A percentile compares a stretch with the other conserved stretches of the same genome.
These are phyloP conservation scores for Diaporthe sp. DNA, from an alignment of 2,329 filamentous ascomycete species.

Conservation along the genomic window DNA sequence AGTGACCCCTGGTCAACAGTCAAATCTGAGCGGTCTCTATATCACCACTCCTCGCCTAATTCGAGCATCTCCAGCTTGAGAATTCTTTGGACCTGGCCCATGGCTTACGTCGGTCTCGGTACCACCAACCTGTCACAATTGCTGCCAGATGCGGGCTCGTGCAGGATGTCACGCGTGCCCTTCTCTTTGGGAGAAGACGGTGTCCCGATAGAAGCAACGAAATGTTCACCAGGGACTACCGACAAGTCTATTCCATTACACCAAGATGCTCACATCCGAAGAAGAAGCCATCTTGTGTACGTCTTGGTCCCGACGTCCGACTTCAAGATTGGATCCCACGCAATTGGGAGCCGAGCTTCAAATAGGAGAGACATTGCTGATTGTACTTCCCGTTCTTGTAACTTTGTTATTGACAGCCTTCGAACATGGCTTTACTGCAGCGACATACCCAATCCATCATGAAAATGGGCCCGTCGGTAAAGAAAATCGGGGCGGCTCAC, in stretches of 20 bases:
- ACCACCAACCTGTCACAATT: conserved; percentile 11
- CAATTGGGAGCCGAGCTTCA: background rate
- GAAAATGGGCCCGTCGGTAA: no score
- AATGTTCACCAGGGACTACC: background rate
- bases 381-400: background rate
- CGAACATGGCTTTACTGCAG: background rate
- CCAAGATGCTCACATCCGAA: background rate
- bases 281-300: background rate
- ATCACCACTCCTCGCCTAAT: background rate
- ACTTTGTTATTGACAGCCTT: background rate
- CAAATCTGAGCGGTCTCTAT: background rate
- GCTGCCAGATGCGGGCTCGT: background rate
- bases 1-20: background rate
- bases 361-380: background rate
- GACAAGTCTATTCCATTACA: background rate
- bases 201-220: background rate
- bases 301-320: background rate
- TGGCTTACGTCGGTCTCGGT: background rate
- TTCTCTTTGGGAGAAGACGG: background rate
- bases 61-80: background rate
- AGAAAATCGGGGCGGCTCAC: background rate
- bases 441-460: background rate
- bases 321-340: background rate
- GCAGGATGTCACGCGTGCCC: background rate
- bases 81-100: background rate